Conservation (phyloP, 2,329 filamentous ascomycete genomes). For the Aspergillus calidoustus region DNA sequence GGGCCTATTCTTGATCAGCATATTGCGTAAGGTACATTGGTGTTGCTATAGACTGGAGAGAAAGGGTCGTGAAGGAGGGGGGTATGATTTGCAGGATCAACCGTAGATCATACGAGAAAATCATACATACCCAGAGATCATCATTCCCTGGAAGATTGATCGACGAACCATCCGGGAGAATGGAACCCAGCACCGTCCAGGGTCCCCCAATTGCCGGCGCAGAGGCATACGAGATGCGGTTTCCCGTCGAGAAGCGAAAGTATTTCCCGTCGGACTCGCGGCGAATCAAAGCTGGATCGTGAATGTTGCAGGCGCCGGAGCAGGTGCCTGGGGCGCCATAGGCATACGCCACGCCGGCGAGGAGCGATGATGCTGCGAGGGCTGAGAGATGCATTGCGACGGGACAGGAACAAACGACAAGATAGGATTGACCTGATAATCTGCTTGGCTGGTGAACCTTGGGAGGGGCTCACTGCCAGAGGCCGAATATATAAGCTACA, state of each 20-base stretch:
- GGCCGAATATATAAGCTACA: neutral
- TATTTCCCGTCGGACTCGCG: constrained; percentile 55
- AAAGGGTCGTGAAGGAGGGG: too few species aligned
- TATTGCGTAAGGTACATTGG: too few species aligned
- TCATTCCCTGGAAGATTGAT: constrained; percentile 51
- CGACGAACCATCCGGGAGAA: constrained; percentile 51
- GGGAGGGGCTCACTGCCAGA: neutral
- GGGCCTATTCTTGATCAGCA: constrained; percentile 57
- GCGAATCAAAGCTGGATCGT: constrained; percentile 56
- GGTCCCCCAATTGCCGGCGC: constrained; percentile 54
- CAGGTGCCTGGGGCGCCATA: constrained; percentile 38
- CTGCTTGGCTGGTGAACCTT: neutral
- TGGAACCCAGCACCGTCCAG: constrained; percentile 55
- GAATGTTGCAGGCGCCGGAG: constrained; percentile 40
- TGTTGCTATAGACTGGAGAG: too few species aligned
- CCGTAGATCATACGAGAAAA: constrained; percentile 2
- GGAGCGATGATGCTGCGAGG: constrained; percentile 14
- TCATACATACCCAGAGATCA: constrained; percentile 55
- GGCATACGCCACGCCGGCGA: constrained; percentile 27
- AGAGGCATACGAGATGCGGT: constrained; percentile 55
- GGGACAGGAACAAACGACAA: neutral
- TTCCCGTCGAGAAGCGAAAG: constrained; percentile 59
- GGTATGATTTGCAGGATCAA: neutral
- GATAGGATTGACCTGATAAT: neutral
- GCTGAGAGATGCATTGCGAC: constrained; percentile 16